A percentile compares a stretch with the other conserved stretches of the same genome.
Evolutionary conservation across 225 moss, liverwort and hornwort species (phyloP).

Genomic region (Marchantia paleacea): DNA sequence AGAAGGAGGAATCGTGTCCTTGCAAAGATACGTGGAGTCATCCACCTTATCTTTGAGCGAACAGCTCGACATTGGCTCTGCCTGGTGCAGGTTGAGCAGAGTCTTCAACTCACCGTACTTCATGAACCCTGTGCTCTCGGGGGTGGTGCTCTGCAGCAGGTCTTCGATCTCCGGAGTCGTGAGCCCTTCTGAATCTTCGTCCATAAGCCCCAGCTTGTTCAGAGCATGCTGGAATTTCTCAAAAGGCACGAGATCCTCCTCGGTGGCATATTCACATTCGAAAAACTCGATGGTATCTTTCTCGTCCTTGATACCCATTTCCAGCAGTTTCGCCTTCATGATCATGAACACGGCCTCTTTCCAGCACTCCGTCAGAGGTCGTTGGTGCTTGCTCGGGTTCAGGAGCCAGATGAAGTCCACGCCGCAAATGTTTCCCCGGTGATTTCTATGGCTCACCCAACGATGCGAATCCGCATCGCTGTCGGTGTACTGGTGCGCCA

Average conservation of each 20-base stretch:
- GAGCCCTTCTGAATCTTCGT: conserved; percentile 18
- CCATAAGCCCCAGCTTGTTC: conserved; percentile 14
- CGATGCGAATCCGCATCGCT: conserved; percentile 20
- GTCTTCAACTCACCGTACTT: conserved; percentile 15
- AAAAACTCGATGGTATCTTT: conserved; percentile 6
- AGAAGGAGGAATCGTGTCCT: not conserved
- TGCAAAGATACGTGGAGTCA: conserved; percentile 12
- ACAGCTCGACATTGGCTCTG: not conserved
- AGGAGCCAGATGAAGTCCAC: conserved; percentile 23
- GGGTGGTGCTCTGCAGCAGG: conserved; percentile 4
- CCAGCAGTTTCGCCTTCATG: conserved; percentile 13
- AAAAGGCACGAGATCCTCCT: conserved; percentile 16
- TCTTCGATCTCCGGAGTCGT: conserved; percentile 13
- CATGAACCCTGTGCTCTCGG: not conserved
- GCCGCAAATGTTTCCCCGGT: conserved; percentile 19
- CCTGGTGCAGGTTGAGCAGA: conserved; percentile 7
- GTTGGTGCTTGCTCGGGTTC: conserved; percentile 16
- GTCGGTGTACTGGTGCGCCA: conserved; percentile 16
- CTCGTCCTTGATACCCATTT: conserved; percentile 11
- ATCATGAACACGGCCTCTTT: conserved; percentile 27
- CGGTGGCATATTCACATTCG: not conserved
- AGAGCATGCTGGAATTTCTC: conserved; percentile 14
- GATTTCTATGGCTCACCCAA: conserved; percentile 26
- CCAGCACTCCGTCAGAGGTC: conserved; percentile 17
- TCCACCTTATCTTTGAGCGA: conserved; percentile 15